Base-by-base conservation (phyloP, 441 rosid genomes). In the Kokia cookei region DNA sequence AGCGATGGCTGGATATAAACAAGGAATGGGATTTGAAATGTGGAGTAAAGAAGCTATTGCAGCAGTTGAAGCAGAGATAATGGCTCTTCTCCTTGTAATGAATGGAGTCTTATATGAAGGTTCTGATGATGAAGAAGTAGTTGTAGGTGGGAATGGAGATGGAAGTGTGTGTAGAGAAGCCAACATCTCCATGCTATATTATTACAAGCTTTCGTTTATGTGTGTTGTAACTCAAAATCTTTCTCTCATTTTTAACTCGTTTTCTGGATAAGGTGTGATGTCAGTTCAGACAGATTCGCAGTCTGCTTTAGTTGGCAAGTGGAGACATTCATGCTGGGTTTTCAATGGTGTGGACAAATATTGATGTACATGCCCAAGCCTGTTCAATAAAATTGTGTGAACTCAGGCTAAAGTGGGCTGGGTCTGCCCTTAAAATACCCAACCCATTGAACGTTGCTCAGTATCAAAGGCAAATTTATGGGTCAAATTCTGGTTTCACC, bases 1-100 rank as follows among this genome's bases (percentile, higher is more conserved):
- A 72, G 97, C 92, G 73, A 78, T 48, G 42, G 94, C 92, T 3
- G 88, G 76, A 14, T 50, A 78, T 13, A 79, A n/a, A 4, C 80
- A 78, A 48, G 83, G 75, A 55, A 35, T 29, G 79, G 80, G 71
- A 42, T 14, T 62, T 63, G 47, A 79, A 12, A 77, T 75, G 24
- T 66, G 72, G 65, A 90, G 76, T 2, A 91, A 76, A 77, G 89
- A 50, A 40, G 87, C 83, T 43, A 85, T 37, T 11, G 73, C 71
- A 11, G 76, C 47, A 37, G 81, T 77, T 29, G 94, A 84, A 73
- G 84, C 86, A 32, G 85, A 74, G 79, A 83, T 69, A 2, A 87
- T 29, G 72, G 85, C 82, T 82, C 84, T 82, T 74, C 97, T 81
- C 48, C 82, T 86, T 11, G 82, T 75, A 67, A 65, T 13, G 71